phyloP scores from a whole-genome alignment of 2,329 filamentous ascomycete species.

The Pestalotiopsis sp. region DNA sequence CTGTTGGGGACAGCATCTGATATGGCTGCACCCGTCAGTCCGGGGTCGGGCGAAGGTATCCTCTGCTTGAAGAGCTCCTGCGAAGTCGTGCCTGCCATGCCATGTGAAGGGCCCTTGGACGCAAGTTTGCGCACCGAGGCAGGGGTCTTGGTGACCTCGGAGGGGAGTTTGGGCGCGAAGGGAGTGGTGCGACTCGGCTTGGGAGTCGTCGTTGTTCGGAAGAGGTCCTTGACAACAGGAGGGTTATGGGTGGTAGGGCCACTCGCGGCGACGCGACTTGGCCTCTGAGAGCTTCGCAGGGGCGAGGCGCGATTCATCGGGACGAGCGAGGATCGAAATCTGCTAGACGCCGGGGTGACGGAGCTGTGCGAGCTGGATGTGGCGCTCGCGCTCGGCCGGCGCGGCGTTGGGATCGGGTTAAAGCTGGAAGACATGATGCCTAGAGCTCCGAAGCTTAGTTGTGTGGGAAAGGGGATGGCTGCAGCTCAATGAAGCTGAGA shows the following conservation, averaged over 20 bases:
- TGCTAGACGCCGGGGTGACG: slow-evolving; percentile 26
- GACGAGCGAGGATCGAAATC: slow-evolving; percentile 35
- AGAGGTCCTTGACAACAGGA: slow-evolving; percentile 26
- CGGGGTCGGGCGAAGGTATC: slow-evolving; percentile 57
- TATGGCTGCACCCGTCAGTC: slow-evolving; percentile 57
- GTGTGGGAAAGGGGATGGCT: neutral
- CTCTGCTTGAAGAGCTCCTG: slow-evolving; percentile 60
- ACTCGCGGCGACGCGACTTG: slow-evolving; percentile 14
- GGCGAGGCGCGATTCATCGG: slow-evolving; percentile 28
- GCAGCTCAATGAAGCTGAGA: neutral
- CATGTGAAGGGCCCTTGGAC: slow-evolving; percentile 45
- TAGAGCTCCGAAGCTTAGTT: neutral
- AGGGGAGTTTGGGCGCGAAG: slow-evolving; percentile 30
- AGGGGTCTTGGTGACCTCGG: slow-evolving; percentile 22
- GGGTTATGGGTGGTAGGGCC: neutral
- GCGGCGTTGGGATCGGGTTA: slow-evolving; percentile 25
- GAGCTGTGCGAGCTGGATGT: slow-evolving; percentile 28
- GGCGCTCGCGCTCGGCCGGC: slow-evolving; percentile 25
- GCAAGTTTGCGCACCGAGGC: slow-evolving; percentile 29
- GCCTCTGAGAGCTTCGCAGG: slow-evolving; percentile 20
- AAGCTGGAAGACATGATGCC: slow-evolving; percentile 8
- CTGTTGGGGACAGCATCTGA: slow-evolving; percentile 56
- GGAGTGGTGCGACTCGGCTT: slow-evolving; percentile 25
- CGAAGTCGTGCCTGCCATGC: slow-evolving; percentile 50
- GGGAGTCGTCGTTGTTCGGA: slow-evolving; percentile 30